A percentile compares a stretch with the other conserved stretches of the same genome.
phyloP scores from a whole-genome alignment of 129 eudicot species.

The Flaveria bidentis region DNA sequence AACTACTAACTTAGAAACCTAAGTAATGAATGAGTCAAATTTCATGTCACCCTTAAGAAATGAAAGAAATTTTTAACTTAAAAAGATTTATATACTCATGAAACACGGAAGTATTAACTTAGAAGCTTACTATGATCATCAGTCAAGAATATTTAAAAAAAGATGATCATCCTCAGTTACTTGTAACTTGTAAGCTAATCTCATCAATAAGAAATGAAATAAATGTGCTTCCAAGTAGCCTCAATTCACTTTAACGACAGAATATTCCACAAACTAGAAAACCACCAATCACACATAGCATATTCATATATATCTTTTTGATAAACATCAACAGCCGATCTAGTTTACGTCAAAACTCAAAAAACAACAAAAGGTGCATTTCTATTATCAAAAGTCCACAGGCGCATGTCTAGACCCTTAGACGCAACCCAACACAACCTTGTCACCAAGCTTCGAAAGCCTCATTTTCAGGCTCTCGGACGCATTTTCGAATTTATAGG shows the following conservation, averaged over 20 bases:
- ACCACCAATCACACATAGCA: slow-evolving; percentile 5
- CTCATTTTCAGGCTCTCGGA: too few relatives aligned
- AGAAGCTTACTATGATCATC: background rate
- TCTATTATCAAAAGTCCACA: too few relatives aligned
- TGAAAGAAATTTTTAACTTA: too few relatives aligned
- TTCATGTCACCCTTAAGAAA: too few relatives aligned
- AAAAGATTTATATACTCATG: background rate
- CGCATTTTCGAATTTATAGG: too few relatives aligned
- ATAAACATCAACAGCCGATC: background rate
- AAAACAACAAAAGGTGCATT: background rate
- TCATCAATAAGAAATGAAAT: slow-evolving; percentile 7
- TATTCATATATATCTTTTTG: background rate
- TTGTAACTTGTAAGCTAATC: slow-evolving; percentile 7
- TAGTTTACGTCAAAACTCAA: background rate
- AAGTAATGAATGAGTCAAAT: too few relatives aligned
- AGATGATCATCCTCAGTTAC: background rate
- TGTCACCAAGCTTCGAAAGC: too few relatives aligned
- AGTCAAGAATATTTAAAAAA: background rate
- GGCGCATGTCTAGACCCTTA: too few relatives aligned
- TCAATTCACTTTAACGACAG: background rate
- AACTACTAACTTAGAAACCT: too few relatives aligned
- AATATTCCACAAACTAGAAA: background rate
- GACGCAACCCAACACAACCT: too few relatives aligned
- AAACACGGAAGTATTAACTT: background rate
- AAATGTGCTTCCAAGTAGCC: background rate